A percentile compares a stretch with the other conserved stretches of the same genome.
Conservation (phyloP, 2,329 filamentous ascomycete species). For the Colletotrichum orbiculare region DNA sequence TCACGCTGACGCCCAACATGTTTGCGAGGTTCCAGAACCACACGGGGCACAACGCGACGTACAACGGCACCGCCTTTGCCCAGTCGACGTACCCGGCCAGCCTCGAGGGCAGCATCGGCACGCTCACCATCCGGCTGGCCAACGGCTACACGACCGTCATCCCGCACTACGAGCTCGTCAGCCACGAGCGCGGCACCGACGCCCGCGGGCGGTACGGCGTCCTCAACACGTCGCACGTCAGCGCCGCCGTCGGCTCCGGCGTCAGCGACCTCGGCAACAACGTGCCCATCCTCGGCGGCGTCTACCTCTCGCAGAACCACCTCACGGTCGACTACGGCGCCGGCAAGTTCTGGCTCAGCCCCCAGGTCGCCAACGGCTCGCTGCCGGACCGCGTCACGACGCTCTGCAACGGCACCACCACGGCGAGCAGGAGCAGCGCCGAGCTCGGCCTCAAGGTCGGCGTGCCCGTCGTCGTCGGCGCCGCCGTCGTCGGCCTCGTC, state of each 20-base stretch:
- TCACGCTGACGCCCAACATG: conserved; percentile 35
- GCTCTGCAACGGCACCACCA: conserved; percentile 24
- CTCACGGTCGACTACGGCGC: conserved; percentile 34
- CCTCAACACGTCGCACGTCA: conserved; percentile 28
- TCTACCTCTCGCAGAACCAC: conserved; percentile 37
- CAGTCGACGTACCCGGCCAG: conserved; percentile 18
- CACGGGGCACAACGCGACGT: conserved; percentile 17
- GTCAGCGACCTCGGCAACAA: conserved; percentile 35
- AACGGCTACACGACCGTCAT: conserved; percentile 38
- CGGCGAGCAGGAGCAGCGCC: neutral
- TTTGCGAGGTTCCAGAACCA: conserved; percentile 26
- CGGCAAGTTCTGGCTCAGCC: conserved; percentile 37
- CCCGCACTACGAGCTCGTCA: conserved; percentile 38
- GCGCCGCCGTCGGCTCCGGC: conserved; percentile 27
- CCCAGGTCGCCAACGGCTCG: conserved; percentile 31
- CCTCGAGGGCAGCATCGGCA: conserved; percentile 30
- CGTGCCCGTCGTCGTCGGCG: conserved; percentile 23
- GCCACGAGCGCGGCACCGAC: conserved; percentile 34
- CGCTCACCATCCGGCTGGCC: conserved; percentile 34
- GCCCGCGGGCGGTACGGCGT: conserved; percentile 33
- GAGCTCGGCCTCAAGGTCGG: conserved; percentile 22
- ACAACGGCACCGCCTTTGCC: conserved; percentile 5
- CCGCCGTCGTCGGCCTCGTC: conserved; percentile 10
- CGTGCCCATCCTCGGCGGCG: conserved; percentile 35
- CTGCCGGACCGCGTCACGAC: conserved; percentile 25